Base-by-base conservation (phyloP, 306 rosid species). In the Acacia crassicarpa region DNA sequence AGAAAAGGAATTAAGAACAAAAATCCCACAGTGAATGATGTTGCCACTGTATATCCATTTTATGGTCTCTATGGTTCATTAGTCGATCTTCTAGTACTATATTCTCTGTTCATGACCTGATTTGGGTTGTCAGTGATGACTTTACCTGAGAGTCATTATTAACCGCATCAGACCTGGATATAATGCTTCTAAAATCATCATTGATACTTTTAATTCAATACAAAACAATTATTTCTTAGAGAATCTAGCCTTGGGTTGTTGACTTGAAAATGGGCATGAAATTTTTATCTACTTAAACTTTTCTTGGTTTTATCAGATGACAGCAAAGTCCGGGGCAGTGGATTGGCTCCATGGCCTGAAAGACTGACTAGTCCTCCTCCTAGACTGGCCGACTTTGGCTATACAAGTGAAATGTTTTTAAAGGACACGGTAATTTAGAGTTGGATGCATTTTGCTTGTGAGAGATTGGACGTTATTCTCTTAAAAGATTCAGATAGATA, bases 271-370 rank as follows among this genome's bases (percentile, higher is more conserved):
- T 69, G 78, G 33, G 7, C 75, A 33, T 80, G 67, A 67, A 75
- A 77, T 75, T 74, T 66, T 67, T 66, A 72, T 72, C 77, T 25
- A 73, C 76, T 61, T 61, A 63, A 84, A n/a, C 65, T 86, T 89
- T 62, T 74, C 70, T 77, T 84, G 74, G 79, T 83, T 79, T 77
- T 73, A 82, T 83, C 92, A 95, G 99, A 84, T 86, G 92, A 91
- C 81, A 83, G 91, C 53, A 88, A 40, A 86, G 92, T 70, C 72
- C 88, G 87, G 85, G 99, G 99, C 43, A 92, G 97, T 83, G 98
- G 94, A 67, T 86, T 92, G 87, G 94, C 97, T 81, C 98, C 94
- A 56, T 95, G 98, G 97, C 99, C 97, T n/a, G 88, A 91, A 66
- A 92, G 99, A 80, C 86, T 93, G 87, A 92, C 92, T 38, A 76